A percentile compares a stretch with the other conserved stretches of the same genome.
Conservation (phyloP, 192 early-diverging fungal genomes). For the Coemansia sp. region DNA sequence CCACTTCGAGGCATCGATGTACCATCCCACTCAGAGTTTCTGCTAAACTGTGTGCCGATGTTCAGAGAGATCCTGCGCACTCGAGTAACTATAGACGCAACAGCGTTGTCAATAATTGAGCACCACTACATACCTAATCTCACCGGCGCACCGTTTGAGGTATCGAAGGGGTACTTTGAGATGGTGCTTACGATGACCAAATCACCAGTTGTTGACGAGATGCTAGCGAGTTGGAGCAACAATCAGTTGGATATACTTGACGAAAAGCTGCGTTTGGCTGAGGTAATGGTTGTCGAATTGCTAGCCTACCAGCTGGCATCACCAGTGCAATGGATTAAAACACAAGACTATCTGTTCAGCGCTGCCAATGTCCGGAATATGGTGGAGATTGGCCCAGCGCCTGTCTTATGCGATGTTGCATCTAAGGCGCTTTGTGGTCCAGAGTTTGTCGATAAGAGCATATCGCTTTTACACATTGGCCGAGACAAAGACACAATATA, state of each 20-base stretch:
- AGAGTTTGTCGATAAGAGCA: background rate
- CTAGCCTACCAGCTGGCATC: slow-evolving; percentile 92
- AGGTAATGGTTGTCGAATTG: slow-evolving; percentile 79
- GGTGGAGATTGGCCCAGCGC: slow-evolving; percentile 77
- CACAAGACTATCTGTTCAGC: slow-evolving; percentile 83
- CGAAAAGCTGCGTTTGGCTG: slow-evolving; percentile 74
- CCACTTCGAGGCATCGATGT: slow-evolving; percentile 90
- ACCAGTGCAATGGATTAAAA: slow-evolving; percentile 94
- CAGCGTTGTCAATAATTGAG: slow-evolving; percentile 65
- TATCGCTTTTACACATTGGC: slow-evolving; percentile 12
- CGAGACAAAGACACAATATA: slow-evolving; percentile 20
- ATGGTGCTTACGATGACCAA: slow-evolving; percentile 66
- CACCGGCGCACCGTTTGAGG: slow-evolving; percentile 84
- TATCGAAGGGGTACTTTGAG: slow-evolving; percentile 74
- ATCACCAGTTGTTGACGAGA: slow-evolving; percentile 63
- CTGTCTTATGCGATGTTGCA: slow-evolving; percentile 87
- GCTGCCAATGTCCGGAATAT: no score
- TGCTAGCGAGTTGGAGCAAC: slow-evolving; percentile 41
- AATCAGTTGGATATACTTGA: background rate
- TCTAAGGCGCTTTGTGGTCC: slow-evolving; percentile 42
- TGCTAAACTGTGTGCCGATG: slow-evolving; percentile 73
- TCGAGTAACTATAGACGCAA: slow-evolving; percentile 65
- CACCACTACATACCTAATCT: slow-evolving; percentile 93
- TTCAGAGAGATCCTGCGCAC: slow-evolving; percentile 79
- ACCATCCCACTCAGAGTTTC: slow-evolving; percentile 84